Evolutionary conservation across 768 basidiomycete genomes (phyloP).

Genomic region (Boletus rubescentipes): DNA sequence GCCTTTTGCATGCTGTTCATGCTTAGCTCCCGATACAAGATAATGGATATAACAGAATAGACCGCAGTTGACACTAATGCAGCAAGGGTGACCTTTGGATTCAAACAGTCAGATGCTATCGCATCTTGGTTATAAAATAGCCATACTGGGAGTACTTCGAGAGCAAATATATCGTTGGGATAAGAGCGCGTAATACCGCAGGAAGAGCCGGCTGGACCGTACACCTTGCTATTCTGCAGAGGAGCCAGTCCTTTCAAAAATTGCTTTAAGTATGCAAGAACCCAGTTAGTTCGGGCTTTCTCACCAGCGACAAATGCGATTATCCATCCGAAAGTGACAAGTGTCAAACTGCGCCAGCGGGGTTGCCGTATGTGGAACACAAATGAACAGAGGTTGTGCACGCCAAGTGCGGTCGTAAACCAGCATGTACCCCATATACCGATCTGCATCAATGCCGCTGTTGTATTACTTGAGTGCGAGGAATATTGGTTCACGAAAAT

Average conservation of each 20-base stretch:
- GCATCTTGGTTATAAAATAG: not conserved
- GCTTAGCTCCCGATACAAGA: slow-evolving; percentile 55
- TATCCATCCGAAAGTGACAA: slow-evolving; percentile 55
- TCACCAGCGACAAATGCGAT: slow-evolving; percentile 49
- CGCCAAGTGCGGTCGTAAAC: slow-evolving; percentile 62
- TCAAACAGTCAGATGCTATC: slow-evolving; percentile 1
- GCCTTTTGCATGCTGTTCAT: slow-evolving; percentile 52
- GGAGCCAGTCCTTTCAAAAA: slow-evolving; percentile 37
- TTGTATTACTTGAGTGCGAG: not conserved
- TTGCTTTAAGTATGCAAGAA: not conserved
- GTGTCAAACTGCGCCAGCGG: slow-evolving; percentile 42
- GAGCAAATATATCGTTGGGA: slow-evolving; percentile 44
- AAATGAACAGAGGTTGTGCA: slow-evolving; percentile 69
- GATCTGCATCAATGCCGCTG: slow-evolving; percentile 59
- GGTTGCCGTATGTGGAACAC: slow-evolving; percentile 57
- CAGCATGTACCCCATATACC: slow-evolving; percentile 61
- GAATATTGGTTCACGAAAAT: not conserved
- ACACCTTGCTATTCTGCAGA: slow-evolving; percentile 40
- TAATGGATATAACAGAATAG: slow-evolving; percentile 61
- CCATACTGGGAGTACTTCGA: slow-evolving; percentile 64
- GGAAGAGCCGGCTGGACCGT: slow-evolving; percentile 49
- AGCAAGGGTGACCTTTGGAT: slow-evolving; percentile 54
- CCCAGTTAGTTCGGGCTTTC: slow-evolving; percentile 14
- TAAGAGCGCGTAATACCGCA: slow-evolving; percentile 51
- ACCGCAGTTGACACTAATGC: slow-evolving; percentile 54